Base-by-base conservation (phyloP, 106 monocot genomes). In the Allium fistulosum region DNA sequence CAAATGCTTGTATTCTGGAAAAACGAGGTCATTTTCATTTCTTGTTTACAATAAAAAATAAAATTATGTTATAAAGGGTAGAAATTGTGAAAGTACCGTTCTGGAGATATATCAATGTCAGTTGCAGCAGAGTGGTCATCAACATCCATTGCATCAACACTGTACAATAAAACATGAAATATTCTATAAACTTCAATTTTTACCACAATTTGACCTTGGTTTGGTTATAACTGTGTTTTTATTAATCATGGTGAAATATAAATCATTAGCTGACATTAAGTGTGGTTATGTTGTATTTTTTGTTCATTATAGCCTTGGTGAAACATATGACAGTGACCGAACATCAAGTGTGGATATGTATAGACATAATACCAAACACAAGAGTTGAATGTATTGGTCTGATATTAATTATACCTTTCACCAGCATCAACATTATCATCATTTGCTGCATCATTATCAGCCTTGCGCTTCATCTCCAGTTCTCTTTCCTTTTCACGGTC, bases 401-500 rank as follows among this genome's bases (percentile, higher is more conserved):
- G 22, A 22, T 22, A 0, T 22, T 22, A 0, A 22, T 22, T 22
- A 22, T 48, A 89, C 85, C 83, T 84, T 72, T 49, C 78, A 66
- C 62, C 51, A 27, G 51, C 74, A 70, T 57, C 75, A 67, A 22
- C 59, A 76, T 78, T 71, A 11, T 12, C 77, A 76, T 53, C 59
- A 47, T 68, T 69, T 61, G 11, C 66, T 63, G 50, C 72, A 65
- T 92, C 85, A 73, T 79, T 69, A 71, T 96, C 96, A 71, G 88
- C 73, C 73, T 81, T 89, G 4, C 76, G 66, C 63, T 93, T 85
- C 99, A 83, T 83, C 62, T 99, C 87, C 57, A 70, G 14, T 59
- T 93, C 92, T 77, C 84, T 86, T 71, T 82, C 88, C 70, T 76
- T 76, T 84, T 99, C 99, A 50, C 99, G 82, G 48, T 91, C 85